Percentiles rank a stretch among this genome's conserved stretches.
phyloP scores from a whole-genome alignment of 768 basidiomycete species.

The Tubosaeta brunneosetosa region DNA sequence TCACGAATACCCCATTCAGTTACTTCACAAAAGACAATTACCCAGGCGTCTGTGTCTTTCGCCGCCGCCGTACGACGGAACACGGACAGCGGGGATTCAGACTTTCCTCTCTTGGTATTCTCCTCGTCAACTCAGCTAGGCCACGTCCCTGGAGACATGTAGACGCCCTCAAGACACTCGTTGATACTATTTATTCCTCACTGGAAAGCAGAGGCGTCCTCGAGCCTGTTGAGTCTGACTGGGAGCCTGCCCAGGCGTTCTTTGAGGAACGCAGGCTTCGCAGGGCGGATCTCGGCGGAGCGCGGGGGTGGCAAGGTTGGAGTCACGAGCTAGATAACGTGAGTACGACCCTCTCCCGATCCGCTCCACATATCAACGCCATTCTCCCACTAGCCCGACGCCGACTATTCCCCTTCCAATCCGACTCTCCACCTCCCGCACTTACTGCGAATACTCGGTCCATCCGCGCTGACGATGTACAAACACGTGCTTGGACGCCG shows the following conservation, averaged over 20 bases:
- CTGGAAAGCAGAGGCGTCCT: conserved; percentile 44
- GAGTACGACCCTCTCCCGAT: conserved; percentile 11
- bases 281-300: conserved; percentile 48
- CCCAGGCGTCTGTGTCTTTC: conserved; percentile 72
- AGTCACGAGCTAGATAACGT: conserved; percentile 58
- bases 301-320: conserved; percentile 67
- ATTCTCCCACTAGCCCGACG: conserved; percentile 20
- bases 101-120: conserved; percentile 71
- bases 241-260: conserved; percentile 57
- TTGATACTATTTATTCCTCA: conserved; percentile 48
- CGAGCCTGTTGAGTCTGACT: conserved; percentile 52
- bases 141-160: conserved; percentile 78
- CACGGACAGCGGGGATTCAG: conserved; percentile 75
- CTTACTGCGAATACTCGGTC: conserved; percentile 71
- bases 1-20: conserved; percentile 33
- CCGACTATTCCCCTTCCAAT: conserved; percentile 29
- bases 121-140: conserved; percentile 59
- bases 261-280: conserved; percentile 60
- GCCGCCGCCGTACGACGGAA: conserved; percentile 62
- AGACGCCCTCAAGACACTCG: conserved; percentile 55
- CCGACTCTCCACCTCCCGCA: conserved; percentile 74
- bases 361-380: conserved; percentile 1
- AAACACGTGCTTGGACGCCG: conserved; percentile 72
- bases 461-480: conserved; percentile 72
- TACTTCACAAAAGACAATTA: conserved; percentile 69